Base-by-base conservation (phyloP, 768 basidiomycete genomes). In the Lactarius hatsudake region DNA sequence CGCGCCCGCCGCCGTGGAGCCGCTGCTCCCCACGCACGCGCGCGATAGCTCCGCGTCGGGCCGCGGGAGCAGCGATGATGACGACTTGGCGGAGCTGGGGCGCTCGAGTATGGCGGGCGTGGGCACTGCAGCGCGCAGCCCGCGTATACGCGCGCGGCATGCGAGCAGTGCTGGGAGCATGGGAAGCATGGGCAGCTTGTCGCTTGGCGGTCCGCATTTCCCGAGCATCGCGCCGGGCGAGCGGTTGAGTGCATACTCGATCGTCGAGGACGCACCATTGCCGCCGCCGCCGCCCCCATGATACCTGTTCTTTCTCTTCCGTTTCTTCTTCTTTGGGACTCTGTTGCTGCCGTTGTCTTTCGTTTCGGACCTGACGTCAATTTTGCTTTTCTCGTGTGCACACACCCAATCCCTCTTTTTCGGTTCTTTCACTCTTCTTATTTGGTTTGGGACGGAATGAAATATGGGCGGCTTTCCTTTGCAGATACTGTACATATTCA, bases 81-180 rank as follows among this genome's bases (percentile, higher is more conserved):
- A 30, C 8, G 63, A 61, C 10, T 3, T 38, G n/a, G 60, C 60
- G 2, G 64, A 69, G 17, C 59, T 63, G 1, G 64, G 28, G 48
- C 65, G 65, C 30, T 48, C 51, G 63, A 77, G 80, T 23, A 82
- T 84, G 83, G 79, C 79, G 12, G 83, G 83, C 10, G 68, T 84
- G 10, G 83, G 82, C 15, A 83, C 82, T 2, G 78, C 76, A 5
- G 76, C 76, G 36, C 71, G 80, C 3, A 73, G 78, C 30, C 76
- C 79, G 66, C 61, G 64, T 5, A 69, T 69, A 13, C 55, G 40
- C 3, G 64, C 59, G 62, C 34, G 23, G 45, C 61, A 56, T 12
- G 63, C 56, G 59, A 58, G 45, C n/a, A 42, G 30, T 36, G 58
- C 8, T 1, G 63, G 53, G 10, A 65, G 64, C 36, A 36, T 61